These are phyloP conservation scores for Globisporangium barbulae DNA, from an alignment of 352 stramenopile genomes.

Conservation along the genomic window DNA sequence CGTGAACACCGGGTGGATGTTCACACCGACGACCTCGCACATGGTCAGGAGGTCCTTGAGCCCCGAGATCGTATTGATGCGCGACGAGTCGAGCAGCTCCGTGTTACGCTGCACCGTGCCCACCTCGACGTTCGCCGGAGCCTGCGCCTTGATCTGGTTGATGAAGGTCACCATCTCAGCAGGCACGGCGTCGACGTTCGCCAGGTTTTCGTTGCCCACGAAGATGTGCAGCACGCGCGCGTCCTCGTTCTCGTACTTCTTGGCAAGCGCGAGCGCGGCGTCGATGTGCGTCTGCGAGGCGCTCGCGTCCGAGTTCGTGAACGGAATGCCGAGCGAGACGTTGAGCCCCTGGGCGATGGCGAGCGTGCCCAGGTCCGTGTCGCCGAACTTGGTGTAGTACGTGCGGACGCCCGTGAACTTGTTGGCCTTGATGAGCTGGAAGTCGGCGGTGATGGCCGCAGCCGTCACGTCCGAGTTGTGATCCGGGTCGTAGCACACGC, in stretches of 20 bases:
- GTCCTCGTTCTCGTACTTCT: conserved; percentile 25
- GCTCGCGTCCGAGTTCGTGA: conserved; percentile 30
- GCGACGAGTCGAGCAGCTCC: conserved; percentile 40
- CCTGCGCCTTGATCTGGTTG: conserved; percentile 28
- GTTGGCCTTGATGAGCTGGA: conserved; percentile 41
- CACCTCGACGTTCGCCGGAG: conserved; percentile 27
- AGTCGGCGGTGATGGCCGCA: conserved; percentile 37
- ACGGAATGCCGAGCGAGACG: conserved; percentile 43
- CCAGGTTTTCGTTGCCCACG: conserved; percentile 61
- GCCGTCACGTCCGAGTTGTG: conserved; percentile 33
- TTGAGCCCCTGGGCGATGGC: conserved; percentile 44
- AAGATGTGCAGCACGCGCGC: conserved; percentile 47
- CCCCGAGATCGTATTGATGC: conserved; percentile 29
- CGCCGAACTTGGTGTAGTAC: conserved; percentile 42
- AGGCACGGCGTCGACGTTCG: conserved; percentile 27
- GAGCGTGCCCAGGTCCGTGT: conserved; percentile 37
- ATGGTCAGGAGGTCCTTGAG: conserved; percentile 38
- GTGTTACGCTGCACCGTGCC: conserved; percentile 53
- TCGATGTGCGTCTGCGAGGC: conserved; percentile 33
- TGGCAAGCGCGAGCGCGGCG: conserved; percentile 28
- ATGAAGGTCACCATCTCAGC: conserved; percentile 42
- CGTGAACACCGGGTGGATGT: conserved; percentile 70
- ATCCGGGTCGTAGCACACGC: conserved; percentile 50
- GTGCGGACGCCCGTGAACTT: conserved; percentile 45
- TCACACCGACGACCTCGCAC: conserved; percentile 65